Evolutionary conservation across 1,139 yeast species (phyloP), one percentile per base, ranked within the genome.

Genomic region (Chernovozyma aurita): DNA sequence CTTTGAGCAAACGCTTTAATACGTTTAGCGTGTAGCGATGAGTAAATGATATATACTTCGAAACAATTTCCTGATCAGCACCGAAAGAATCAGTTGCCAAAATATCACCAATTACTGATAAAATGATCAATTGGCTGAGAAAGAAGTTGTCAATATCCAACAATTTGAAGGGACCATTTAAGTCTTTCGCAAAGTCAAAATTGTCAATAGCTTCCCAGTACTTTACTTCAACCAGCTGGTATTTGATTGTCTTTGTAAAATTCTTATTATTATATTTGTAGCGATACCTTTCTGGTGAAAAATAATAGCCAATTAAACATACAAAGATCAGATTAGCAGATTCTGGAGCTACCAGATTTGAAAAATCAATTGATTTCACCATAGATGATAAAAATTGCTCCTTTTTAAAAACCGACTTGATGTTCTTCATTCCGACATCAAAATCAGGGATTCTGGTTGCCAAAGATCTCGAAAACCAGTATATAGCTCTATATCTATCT

Each of bases 401-500:
- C 39, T 65, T 66, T 4, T 52, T 45, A 35, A 69, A 39, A 7
- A 66, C 45, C 3, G 58, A 44, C 5, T 48, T 46, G 42, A 76
- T 52, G 44, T 76, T 76, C 24, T 54, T 46, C 20, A 63, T 48
- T 0, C 78, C 78, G 15, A 72, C 52, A 12, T 57, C 56, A 32
- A 61, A 61, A 5, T 78, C 74, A 1, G 73, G 64, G 17, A 63
- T 50, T 42, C 85, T 68, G 2, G 87, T 72, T 39, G 72, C 59
- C 6, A 73, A 69, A 1, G 86, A 77, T 44, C 88, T 65, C 32
- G 76, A 55, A 39, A 81, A 78, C 66, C 83, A 69, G 33, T 63
- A 55, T 24, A 57, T 48, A 0, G 73, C 66, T 20, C 50, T 52
- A 32, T 47, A 56, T 35, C 61, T 63, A 34, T 64, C 63, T 32